These are phyloP conservation scores for Aureobasidium lini DNA, from an alignment of 2,329 filamentous ascomycete species.

Conservation along the genomic window DNA sequence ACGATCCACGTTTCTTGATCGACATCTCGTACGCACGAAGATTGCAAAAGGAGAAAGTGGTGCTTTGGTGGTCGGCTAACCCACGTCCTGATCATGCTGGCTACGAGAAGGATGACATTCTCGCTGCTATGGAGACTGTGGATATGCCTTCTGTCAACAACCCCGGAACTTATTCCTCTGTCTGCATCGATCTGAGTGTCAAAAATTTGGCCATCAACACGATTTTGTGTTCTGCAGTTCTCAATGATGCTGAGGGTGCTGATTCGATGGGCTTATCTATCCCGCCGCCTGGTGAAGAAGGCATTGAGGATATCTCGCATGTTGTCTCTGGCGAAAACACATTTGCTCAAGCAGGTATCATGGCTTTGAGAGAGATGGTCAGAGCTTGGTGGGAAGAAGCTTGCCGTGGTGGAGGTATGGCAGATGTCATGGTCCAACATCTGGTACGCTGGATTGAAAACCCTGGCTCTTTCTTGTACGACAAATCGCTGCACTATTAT, in stretches of 20 bases:
- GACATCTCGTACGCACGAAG: slow-evolving; percentile 90
- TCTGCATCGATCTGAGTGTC: slow-evolving; percentile 91
- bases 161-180: slow-evolving; percentile 86
- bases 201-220: slow-evolving; percentile 97
- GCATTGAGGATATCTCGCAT: slow-evolving; percentile 49
- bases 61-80: slow-evolving; percentile 91
- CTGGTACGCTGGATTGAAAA: slow-evolving; percentile 95
- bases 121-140: slow-evolving; percentile 74
- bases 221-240: slow-evolving; percentile 88
- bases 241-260: slow-evolving; percentile 89
- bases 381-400: slow-evolving; percentile 98
- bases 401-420: slow-evolving; percentile 66
- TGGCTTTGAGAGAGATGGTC: slow-evolving; percentile 94
- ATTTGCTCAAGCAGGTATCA: slow-evolving; percentile 85
- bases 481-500: slow-evolving; percentile 89
- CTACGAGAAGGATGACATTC: slow-evolving; percentile 85
- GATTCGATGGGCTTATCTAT: slow-evolving; percentile 83
- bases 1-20: slow-evolving; percentile 90
- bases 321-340: slow-evolving; percentile 74
- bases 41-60: slow-evolving; percentile 82
- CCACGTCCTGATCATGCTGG: slow-evolving; percentile 90
- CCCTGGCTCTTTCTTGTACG: slow-evolving; percentile 88
- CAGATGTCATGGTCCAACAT: slow-evolving; percentile 95
- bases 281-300: slow-evolving; percentile 54
- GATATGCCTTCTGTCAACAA: slow-evolving; percentile 92